These are phyloP conservation scores for Patellifolia procumbens DNA, from an alignment of 179 eudicot genomes.

Conservation along the genomic window DNA sequence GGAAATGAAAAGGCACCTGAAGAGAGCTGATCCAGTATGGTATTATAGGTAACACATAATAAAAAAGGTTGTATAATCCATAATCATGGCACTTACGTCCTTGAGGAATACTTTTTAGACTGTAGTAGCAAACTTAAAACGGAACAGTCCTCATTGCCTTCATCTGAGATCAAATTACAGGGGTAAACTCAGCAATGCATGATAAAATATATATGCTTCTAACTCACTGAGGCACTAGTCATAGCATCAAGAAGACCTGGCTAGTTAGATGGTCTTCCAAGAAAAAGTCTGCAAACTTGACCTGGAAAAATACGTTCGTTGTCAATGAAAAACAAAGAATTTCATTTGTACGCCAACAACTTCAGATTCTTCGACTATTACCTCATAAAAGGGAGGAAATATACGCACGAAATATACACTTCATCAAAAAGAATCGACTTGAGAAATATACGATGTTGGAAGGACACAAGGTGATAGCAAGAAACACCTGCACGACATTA, in stretches of 20 bases:
- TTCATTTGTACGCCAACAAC: neutral
- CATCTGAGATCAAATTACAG: constrained; percentile 36
- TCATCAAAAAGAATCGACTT: constrained; percentile 54
- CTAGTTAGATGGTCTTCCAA: constrained; percentile 74
- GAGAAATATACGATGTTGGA: constrained; percentile 64
- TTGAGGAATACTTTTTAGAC: constrained; percentile 44
- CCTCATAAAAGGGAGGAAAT: constrained; percentile 70
- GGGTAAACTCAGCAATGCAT: constrained; percentile 7
- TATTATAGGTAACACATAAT: constrained; percentile 33
- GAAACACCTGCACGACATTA: constrained; percentile 43
- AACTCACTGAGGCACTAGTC: neutral
- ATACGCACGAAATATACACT: constrained; percentile 43
- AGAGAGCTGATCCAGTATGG: constrained; percentile 48
- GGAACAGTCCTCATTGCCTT: constrained; percentile 56
- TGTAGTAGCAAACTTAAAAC: constrained; percentile 68
- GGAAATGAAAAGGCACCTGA: too few species aligned
- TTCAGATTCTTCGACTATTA: constrained; percentile 20
- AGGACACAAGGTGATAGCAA: constrained; percentile 51
- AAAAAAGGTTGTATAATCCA: constrained; percentile 41
- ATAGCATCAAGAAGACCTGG: constrained; percentile 47
- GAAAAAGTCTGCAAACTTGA: constrained; percentile 69
- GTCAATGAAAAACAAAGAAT: neutral
- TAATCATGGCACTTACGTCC: constrained; percentile 46
- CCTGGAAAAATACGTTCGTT: constrained; percentile 37
- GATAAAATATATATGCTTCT: neutral